phyloP scores from a whole-genome alignment of 768 basidiomycete genomes.

The Tylopilus plumbeoviolaceoides region DNA sequence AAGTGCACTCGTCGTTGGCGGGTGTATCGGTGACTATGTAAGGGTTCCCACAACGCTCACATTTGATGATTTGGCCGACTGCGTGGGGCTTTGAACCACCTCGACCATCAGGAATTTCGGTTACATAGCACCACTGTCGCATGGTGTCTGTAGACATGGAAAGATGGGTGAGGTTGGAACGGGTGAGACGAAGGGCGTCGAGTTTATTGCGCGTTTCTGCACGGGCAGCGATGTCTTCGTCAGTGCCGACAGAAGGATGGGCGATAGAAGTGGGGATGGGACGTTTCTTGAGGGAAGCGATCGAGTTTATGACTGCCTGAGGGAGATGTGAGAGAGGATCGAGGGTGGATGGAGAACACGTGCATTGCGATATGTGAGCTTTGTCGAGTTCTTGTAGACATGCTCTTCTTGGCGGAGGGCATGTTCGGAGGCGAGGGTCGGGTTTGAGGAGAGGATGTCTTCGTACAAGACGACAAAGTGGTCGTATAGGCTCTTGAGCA shows the following conservation, averaged over 20 bases:
- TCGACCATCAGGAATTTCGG: slow-evolving; percentile 58
- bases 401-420: slow-evolving; percentile 79
- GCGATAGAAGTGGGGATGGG: slow-evolving; percentile 50
- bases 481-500: slow-evolving; percentile 72
- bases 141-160: slow-evolving; percentile 57
- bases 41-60: slow-evolving; percentile 73
- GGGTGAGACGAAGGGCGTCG: slow-evolving; percentile 50
- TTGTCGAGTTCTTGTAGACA: slow-evolving; percentile 68
- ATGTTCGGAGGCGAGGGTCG: slow-evolving; percentile 69
- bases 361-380: slow-evolving; percentile 82
- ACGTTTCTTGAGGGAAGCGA: slow-evolving; percentile 51
- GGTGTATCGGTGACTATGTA: slow-evolving; percentile 64
- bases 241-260: slow-evolving; percentile 78
- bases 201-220: slow-evolving; percentile 52
- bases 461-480: slow-evolving; percentile 71
- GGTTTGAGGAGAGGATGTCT: slow-evolving; percentile 46
- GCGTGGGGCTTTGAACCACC: slow-evolving; percentile 64
- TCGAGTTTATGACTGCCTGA: slow-evolving; percentile 49
- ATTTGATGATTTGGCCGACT: slow-evolving; percentile 59
- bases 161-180: slow-evolving; percentile 50
- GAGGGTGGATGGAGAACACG: slow-evolving; percentile 16
- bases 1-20: slow-evolving; percentile 60
- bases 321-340: slow-evolving; percentile 10
- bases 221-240: slow-evolving; percentile 55
- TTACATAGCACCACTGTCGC: slow-evolving; percentile 65